Evolutionary conservation across 148 eudicot species (phyloP), one percentile per base, ranked within the genome.

Genomic region (Amaranthus hypochondriacus): DNA sequence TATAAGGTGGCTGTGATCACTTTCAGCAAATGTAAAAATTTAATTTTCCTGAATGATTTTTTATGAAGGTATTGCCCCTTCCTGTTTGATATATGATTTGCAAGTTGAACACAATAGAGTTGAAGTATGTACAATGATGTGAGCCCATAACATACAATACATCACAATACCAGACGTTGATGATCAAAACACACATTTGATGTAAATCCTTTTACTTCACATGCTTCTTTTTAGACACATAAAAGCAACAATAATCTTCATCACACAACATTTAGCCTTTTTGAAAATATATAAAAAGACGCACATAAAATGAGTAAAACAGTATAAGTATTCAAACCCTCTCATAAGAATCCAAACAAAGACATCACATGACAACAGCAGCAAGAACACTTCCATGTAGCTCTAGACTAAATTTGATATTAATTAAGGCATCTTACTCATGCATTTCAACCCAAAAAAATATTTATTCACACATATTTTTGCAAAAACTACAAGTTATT

Each of bases 1-100:
- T 12, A 51, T 71, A 69, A 71, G 77, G 21, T 69, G 56, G 60
- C 39, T 49, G 62, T 62, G 66, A 48, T 56, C 71, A 42, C 66
- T 70, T 62, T 5, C 10, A 70, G n/a, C 9, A 39, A 44, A 73
- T 5, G 10, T 3, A 21, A 58, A 56, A 51, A 44, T 3, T 28
- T 12, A 44, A 63, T 15, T 57, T n/a, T n/a, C 61, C 10, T 47
- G 55, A 12, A 5, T 42, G 44, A 44, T 9, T 46, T 70, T 60
- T 60, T 10, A 60, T n/a, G 28, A n/a, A 14, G 4, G 7, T 3
- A 42, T 48, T 43, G 61, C 10, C 5, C 15, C 47, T 5, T 15
- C 60, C 3, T 56, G 52, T 56, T 9, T 47, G 57, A 56, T 11
- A 56, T 8, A 62, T 28, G 18, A 14, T 59, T 18, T 39, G 15